phyloP scores from a whole-genome alignment of 768 basidiomycete genomes.

The Epithele typhae region DNA sequence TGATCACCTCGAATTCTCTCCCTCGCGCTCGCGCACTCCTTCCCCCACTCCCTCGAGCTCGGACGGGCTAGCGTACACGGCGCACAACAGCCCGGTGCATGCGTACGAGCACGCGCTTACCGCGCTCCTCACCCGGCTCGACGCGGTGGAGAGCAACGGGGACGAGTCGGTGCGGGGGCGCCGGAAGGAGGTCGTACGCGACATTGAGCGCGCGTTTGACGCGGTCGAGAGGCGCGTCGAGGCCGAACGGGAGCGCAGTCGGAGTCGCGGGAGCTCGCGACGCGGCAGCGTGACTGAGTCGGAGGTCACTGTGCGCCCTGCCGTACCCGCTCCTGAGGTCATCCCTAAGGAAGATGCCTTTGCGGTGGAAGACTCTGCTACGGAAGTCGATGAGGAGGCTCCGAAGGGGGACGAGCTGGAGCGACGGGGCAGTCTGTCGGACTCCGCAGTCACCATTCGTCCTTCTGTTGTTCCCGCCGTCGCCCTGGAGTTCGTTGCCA shows the following conservation, averaged over 20 bases:
- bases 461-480: too few species aligned
- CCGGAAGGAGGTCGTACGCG: conserved; percentile 51
- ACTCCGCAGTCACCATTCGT: too few species aligned
- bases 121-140: conserved; percentile 50
- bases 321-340: too few species aligned
- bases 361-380: too few species aligned
- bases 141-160: conserved; percentile 58
- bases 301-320: background rate
- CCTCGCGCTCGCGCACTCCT: conserved; percentile 11
- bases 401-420: too few species aligned
- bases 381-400: too few species aligned
- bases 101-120: conserved; percentile 60
- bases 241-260: conserved; percentile 30
- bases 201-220: conserved; percentile 54
- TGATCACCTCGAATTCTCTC: conserved; percentile 28
- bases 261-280: conserved; percentile 1
- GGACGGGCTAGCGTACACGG: conserved; percentile 48
- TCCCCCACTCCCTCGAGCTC: background rate
- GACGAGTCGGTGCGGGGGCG: conserved; percentile 45
- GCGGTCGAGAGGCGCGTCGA: conserved; percentile 48
- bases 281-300: too few species aligned
- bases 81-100: conserved; percentile 55
- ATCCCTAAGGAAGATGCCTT: too few species aligned
- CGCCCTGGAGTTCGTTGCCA: too few species aligned
- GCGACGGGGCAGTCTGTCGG: too few species aligned